A percentile compares a stretch with the other conserved stretches of the same genome.
These are phyloP conservation scores for Plenodomus tracheiphilus DNA, from an alignment of 2,329 filamentous ascomycete species.

Conservation along the genomic window DNA sequence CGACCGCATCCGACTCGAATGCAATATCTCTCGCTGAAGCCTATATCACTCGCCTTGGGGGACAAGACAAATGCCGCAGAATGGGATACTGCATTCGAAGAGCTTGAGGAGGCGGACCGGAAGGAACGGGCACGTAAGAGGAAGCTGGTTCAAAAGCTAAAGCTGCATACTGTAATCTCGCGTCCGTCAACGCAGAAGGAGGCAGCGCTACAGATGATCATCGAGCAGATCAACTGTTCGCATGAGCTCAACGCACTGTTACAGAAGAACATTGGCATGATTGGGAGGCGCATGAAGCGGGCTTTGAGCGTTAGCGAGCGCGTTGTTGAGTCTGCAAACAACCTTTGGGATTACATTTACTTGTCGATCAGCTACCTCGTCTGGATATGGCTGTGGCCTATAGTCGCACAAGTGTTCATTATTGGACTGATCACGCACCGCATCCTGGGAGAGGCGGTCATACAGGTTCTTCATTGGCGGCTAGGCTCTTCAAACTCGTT, in stretches of 20 bases:
- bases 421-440: slow-evolving; percentile 78
- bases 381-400: slow-evolving; percentile 75
- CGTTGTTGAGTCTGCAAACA: slow-evolving; percentile 89
- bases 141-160: slow-evolving; percentile 80
- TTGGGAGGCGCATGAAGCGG: slow-evolving; percentile 79
- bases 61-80: slow-evolving; percentile 56
- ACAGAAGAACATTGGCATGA: slow-evolving; percentile 85
- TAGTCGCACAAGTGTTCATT: slow-evolving; percentile 73
- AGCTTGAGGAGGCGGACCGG: slow-evolving; percentile 72
- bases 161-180: slow-evolving; percentile 80
- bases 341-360: slow-evolving; percentile 75
- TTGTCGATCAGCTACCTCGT: slow-evolving; percentile 71
- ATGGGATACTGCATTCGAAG: slow-evolving; percentile 49
- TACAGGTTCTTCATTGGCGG: slow-evolving; percentile 83
- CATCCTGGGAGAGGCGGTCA: slow-evolving; percentile 75
- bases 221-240: slow-evolving; percentile 95
- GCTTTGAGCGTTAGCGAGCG: slow-evolving; percentile 91
- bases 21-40: slow-evolving; percentile 93
- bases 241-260: slow-evolving; percentile 84
- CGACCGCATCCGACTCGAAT: slow-evolving; percentile 82
- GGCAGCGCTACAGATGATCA: slow-evolving; percentile 74
- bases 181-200: slow-evolving; percentile 81
- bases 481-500: slow-evolving; percentile 70
- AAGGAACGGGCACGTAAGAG: slow-evolving; percentile 64
- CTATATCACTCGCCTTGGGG: slow-evolving; percentile 83